Evolutionary conservation across 2,329 filamentous ascomycete species (phyloP), one percentile per base, ranked within the genome.

Genomic region (Elsinoe necatrix): DNA sequence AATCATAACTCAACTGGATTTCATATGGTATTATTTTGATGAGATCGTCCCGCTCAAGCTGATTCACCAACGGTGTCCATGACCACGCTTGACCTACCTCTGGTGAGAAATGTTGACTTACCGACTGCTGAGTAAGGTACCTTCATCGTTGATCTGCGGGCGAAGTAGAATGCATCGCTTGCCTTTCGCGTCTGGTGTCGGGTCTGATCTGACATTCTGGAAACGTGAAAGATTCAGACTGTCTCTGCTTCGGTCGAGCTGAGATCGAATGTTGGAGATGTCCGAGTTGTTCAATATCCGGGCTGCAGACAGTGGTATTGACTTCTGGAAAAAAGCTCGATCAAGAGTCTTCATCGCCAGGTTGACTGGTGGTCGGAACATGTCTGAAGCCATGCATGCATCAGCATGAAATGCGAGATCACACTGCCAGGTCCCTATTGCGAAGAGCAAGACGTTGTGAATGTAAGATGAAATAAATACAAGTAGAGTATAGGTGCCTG

Each of bases 271-370:
- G 61, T 77, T 80, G 21, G 85, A 80, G 57, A 97, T 89, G 64
- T 89, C 81, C 63, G 82, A 86, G 59, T 80, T 80, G 67, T 93
- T 86, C 61, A 82, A 80, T 43, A 97, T 77, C 35, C 86, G 81
- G 5, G 90, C 92, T 2, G 90, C 91, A 7, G 89, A 81, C 21
- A 92, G 76, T 21, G 85, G 83, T 56, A 95, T 74, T 0, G 79
- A 87, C 69, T 85, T 89, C 54, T 81, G 77, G 75, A 97, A 97
- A 61, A 95, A 84, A 14, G 85, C 79, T 63, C 88, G 84, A 73
- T 98, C 91, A 61, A 98, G 82, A 51, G 81, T 80, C 67, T 84
- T 84, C 75, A 89, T 87, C 59, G 85, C 84, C 69, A 87, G 86
- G 64, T 92, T 85, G 59, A 90, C 77, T 21, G 91, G 90, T 47